These are phyloP conservation scores for Lachancea nothofagi DNA, from an alignment of 805 yeast species.

Conservation along the genomic window DNA sequence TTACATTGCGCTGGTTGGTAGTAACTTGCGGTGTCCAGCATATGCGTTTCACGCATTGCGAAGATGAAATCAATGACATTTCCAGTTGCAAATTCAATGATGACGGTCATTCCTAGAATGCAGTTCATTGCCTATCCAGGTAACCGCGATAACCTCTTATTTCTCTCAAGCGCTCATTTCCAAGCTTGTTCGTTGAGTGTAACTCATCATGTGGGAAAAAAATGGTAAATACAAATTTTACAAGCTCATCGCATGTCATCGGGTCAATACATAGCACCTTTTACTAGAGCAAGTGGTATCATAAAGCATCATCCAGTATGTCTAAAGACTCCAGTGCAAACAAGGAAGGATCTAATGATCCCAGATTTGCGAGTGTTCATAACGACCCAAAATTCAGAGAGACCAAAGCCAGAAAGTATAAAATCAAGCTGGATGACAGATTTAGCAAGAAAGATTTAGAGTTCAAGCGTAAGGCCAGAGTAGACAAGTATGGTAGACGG, in stretches of 20 bases:
- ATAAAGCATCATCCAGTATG: conserved; percentile 11
- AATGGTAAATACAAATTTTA: conserved; percentile 14
- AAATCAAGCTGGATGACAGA: conserved; percentile 79
- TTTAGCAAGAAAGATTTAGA: conserved; percentile 60
- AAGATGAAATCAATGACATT: too few species aligned
- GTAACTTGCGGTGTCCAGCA: too few species aligned
- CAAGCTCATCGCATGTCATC: conserved; percentile 25
- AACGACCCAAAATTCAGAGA: conserved; percentile 83
- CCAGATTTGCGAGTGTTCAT: conserved; percentile 72
- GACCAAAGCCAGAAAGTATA: conserved; percentile 63
- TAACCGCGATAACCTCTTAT: too few species aligned
- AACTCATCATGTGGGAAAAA: conserved; percentile 1
- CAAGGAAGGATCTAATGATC: conserved; percentile 49
- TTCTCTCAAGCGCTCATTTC: too few species aligned
- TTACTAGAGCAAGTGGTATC: background rate
- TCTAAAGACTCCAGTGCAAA: conserved; percentile 14
- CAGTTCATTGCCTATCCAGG: too few species aligned
- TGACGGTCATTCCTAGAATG: too few species aligned
- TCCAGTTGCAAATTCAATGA: too few species aligned
- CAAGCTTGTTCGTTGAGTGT: background rate
- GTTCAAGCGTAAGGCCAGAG: conserved; percentile 55
- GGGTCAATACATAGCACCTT: conserved; percentile 4
- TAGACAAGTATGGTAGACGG: conserved; percentile 85
- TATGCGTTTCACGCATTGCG: too few species aligned
- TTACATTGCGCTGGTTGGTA: too few species aligned